These are phyloP conservation scores for Pythium rhizo-oryzae DNA, from an alignment of 352 stramenopile species.

Conservation along the genomic window DNA sequence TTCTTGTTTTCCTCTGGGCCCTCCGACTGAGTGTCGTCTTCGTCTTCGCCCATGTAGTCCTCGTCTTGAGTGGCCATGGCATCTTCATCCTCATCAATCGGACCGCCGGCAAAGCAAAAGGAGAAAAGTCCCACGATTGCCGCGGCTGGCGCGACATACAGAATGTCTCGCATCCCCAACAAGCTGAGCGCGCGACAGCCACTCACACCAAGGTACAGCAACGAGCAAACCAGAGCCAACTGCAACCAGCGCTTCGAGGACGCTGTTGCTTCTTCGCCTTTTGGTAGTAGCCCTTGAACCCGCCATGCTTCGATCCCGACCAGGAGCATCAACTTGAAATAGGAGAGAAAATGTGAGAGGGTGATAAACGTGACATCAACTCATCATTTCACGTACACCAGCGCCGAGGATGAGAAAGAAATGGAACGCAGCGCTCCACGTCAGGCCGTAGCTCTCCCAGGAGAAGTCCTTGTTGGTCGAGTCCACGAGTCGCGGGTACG, in stretches of 20 bases:
- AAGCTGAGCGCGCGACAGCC: constrained; percentile 4
- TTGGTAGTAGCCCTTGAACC: neutral
- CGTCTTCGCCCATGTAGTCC: constrained; percentile 17
- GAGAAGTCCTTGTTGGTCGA: neutral
- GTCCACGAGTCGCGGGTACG: constrained; percentile 18
- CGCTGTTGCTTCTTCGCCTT: neutral
- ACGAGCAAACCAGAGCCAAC: constrained; percentile 8
- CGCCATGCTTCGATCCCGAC: constrained; percentile 20
- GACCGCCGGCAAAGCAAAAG: constrained; percentile 19
- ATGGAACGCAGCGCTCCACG: constrained; percentile 15
- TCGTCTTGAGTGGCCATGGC: constrained; percentile 14
- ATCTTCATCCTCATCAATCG: constrained; percentile 11
- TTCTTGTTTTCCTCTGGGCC: constrained; percentile 22
- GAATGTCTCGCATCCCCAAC: constrained; percentile 11
- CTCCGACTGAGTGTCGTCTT: constrained; percentile 12
- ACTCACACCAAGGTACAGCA: constrained; percentile 15
- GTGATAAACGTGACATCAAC: neutral
- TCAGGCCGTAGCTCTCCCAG: constrained; percentile 16
- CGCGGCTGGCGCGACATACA: constrained; percentile 3
- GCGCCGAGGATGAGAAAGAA: constrained; percentile 23
- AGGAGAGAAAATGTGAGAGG: neutral
- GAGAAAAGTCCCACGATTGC: constrained; percentile 13
- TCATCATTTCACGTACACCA: constrained; percentile 8
- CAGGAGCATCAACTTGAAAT: constrained; percentile 21
- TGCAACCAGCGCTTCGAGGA: constrained; percentile 20